Conservation (phyloP, 768 basidiomycete genomes). For the Gelatoporia subvermispora region DNA sequence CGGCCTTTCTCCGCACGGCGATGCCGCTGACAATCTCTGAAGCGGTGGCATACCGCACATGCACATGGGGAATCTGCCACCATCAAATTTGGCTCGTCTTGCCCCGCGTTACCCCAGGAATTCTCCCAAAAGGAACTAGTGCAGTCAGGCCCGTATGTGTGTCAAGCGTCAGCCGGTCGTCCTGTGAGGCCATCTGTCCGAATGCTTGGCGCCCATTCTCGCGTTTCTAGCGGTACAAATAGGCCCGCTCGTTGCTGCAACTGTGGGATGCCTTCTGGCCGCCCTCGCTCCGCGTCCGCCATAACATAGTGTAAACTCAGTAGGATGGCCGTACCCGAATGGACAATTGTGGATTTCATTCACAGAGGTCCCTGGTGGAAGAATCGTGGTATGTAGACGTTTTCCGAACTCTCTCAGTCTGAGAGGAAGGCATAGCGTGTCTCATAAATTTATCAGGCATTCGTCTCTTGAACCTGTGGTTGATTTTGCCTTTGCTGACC, state of each 20-base stretch:
- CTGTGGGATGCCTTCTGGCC: constrained; percentile 4
- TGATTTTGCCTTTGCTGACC: constrained; percentile 61
- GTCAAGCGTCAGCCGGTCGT: background rate
- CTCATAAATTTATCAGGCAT: constrained; percentile 40
- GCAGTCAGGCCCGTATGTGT: background rate
- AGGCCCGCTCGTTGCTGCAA: constrained; percentile 4
- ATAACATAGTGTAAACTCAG: background rate
- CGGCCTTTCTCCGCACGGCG: constrained; percentile 9
- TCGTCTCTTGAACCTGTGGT: constrained; percentile 50
- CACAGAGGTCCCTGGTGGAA: constrained; percentile 58
- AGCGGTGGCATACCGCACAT: background rate
- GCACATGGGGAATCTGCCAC: background rate
- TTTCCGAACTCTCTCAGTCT: background rate
- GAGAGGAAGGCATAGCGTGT: background rate
- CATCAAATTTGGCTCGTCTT: background rate
- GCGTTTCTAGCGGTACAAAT: background rate
- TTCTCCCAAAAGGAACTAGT: constrained; percentile 6
- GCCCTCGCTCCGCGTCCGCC: background rate
- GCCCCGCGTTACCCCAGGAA: constrained; percentile 22
- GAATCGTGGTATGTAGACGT: constrained; percentile 50
- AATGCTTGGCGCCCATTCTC: background rate
- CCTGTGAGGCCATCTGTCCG: background rate
- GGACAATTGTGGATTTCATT: constrained; percentile 56
- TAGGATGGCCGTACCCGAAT: constrained; percentile 35
- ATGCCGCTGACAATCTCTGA: background rate